Evolutionary conservation across 768 basidiomycete genomes (phyloP).

Genomic region (Tylopilus subfusipes): DNA sequence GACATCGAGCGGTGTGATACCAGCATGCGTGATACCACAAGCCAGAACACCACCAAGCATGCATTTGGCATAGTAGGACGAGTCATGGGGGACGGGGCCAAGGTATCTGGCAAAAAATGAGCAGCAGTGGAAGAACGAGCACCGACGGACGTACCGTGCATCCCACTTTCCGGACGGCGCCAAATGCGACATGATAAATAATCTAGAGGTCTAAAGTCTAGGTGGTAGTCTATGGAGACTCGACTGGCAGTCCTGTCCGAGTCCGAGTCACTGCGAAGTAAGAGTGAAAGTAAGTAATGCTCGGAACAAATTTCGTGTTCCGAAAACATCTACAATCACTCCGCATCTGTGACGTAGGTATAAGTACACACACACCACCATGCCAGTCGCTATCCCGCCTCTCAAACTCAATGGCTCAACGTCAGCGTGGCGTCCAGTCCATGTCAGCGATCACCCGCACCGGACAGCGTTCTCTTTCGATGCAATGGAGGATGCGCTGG

Average conservation of each 20-base stretch:
- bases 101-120: constrained; percentile 41
- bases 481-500: constrained; percentile 72
- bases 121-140: too few species aligned
- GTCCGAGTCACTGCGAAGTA: too few species aligned
- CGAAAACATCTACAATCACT: constrained; percentile 6
- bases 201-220: background rate
- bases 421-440: constrained; percentile 21
- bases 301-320: constrained; percentile 3
- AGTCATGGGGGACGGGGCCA: constrained; percentile 74
- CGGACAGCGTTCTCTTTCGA: constrained; percentile 65
- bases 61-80: constrained; percentile 76
- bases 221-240: background rate
- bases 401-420: constrained; percentile 13
- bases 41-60: constrained; percentile 86
- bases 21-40: constrained; percentile 87
- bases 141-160: constrained; percentile 1
- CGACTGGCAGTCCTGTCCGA: too few species aligned
- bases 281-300: background rate
- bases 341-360: background rate
- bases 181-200: constrained; percentile 9
- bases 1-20: constrained; percentile 83
- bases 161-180: constrained; percentile 18
- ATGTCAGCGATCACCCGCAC: constrained; percentile 12
- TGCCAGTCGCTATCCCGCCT: background rate
- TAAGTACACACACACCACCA: background rate